These are phyloP conservation scores for Cymbidium sinense DNA, from an alignment of 106 monocot species.

Conservation along the genomic window DNA sequence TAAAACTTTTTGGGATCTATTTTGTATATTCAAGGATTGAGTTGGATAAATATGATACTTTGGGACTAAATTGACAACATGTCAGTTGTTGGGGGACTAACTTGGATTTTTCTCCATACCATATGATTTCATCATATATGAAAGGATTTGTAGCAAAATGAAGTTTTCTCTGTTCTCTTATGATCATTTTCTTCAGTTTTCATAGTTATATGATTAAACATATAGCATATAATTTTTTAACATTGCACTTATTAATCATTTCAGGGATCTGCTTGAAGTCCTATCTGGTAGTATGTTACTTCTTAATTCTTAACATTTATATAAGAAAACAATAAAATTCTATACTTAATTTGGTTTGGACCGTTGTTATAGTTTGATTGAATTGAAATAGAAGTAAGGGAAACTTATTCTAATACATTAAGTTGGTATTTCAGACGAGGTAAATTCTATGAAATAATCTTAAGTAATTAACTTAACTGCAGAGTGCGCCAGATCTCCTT, in stretches of 20 bases:
- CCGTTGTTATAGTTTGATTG: neutral
- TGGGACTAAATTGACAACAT: no score
- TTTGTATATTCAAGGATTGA: no score
- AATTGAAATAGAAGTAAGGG: neutral
- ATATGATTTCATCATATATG: no score
- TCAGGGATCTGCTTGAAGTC: neutral
- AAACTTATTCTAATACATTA: neutral
- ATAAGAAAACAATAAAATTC: neutral
- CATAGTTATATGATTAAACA: no score
- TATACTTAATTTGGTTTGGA: neutral
- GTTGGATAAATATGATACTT: no score
- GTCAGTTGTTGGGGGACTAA: no score
- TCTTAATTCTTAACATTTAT: neutral
- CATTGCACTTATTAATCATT: neutral
- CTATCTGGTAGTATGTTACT: neutral
- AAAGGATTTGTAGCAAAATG: no score
- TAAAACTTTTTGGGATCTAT: no score
- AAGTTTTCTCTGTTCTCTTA: no score
- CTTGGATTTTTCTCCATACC: no score
- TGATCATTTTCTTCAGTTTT: no score
- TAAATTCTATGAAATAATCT: neutral
- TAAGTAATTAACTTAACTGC: neutral
- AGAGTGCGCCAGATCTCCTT: neutral
- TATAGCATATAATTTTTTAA: no score
- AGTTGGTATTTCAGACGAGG: neutral